Evolutionary conservation across 208 protist genomes (phyloP), one percentile per base, ranked within the genome.

Genomic region (Borovskyia barvae): DNA sequence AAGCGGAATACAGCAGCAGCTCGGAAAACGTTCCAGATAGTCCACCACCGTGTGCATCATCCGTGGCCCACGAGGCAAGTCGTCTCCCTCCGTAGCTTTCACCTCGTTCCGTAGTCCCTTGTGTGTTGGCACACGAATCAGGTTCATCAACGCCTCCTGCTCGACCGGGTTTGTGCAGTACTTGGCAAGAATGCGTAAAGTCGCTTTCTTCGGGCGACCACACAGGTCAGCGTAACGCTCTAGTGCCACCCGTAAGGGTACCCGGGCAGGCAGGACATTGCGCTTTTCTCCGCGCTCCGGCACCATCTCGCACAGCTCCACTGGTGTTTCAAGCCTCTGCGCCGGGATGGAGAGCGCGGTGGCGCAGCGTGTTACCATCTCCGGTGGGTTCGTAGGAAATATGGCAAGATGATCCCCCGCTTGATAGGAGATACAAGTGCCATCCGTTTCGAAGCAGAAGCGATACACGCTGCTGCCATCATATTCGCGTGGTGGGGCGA

Each of bases 361-460:
- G 12, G 75, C 56, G 53, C 66, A 85, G 3, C 74, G 83, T 7
- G 90, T 41, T 3, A 97, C 90, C 9, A 93, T 60, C 14, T 67
- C 62, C 0, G 75, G 70, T 7, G 88, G 55, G 66, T 97, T 98
- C 12, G 52, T 39, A 12, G 96, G 78, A 50, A 83, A 96, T 28
- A 98, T 82, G 32, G 80, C 92, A 2, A 98, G 45, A 67, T 98
- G 94, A 64, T 98, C 96, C 19, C 96, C 96, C 1, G 93, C 90
- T 46, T 97, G 77, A 54, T 87, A 92, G n/a, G 43, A 94, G 70
- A 75, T 90, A 80, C n/a, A 64, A 26, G 74, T 67, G 43, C 51
- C 56, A 2, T 57, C 54, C 11, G 52, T 61, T 32, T 58, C 49
- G 33, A 85, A 68, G 42, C 69, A 66, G 25, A 81, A 48, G 19